Base-by-base conservation (phyloP, 345 rosid species). In the Firmiana major region DNA sequence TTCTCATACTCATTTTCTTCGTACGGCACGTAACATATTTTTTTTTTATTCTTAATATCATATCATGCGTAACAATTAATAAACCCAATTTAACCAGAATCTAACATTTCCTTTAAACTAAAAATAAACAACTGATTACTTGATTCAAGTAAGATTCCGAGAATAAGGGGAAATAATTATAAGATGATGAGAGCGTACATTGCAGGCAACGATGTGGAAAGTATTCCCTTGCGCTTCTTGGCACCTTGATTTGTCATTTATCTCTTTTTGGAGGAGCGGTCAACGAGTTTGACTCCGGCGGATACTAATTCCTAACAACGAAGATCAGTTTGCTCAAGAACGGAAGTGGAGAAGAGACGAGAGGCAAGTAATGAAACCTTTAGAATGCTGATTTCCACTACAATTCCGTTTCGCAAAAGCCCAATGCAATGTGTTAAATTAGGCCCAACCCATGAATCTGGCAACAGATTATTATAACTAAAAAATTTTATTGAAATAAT, bases 161-260 rank as follows among this genome's bases (percentile, higher is more conserved):
- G 28, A 21, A 65, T 19, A 19, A 38, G 48, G 69, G 15, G 42
- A 71, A 70, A 46, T 22, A 13, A 36, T 7, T 9, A 31, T 22
- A 15, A 68, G 69, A 75, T 0, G 59, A 83, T 48, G 58, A 68
- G 78, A 57, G 5, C 40, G 7, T 87, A 91, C 95, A 74, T 93
- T 93, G 89, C 86, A 90, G 68, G 88, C 91, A 80, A 94, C 83
- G 79, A 94, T 88, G 83, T 88, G 98, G 77, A 93, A 91, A 38
- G 89, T 63, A 79, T 93, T 91, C 88, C 98, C 87, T 85, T 93
- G 0, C 94, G 93, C 87, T 93, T 91, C 90, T 94, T 93, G 73
- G 97, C 97, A 65, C 98, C 95, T 83, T 94, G 94, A 87, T 94
- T 94, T 73, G 95, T 98, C 97, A 93, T 93, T 36, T 36, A 4